Evolutionary conservation across 768 basidiomycete genomes (phyloP), one percentile per base, ranked within the genome.

Genomic region (Hydnomerulius pinastri): DNA sequence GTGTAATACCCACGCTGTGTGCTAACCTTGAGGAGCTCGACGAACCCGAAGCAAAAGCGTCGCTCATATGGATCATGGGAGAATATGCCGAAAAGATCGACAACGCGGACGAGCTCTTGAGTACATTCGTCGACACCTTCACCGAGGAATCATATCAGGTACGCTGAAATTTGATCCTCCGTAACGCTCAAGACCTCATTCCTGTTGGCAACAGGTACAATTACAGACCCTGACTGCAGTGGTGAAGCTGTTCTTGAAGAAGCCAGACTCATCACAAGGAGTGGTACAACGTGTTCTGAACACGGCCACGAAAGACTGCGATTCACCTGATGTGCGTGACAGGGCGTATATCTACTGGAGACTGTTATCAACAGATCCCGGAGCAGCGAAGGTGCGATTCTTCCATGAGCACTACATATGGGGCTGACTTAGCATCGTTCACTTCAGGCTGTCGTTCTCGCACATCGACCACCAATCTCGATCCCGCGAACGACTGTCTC

Each of bases 311-410:
- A 98, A 94, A 64, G 93, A 94, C 58, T 97, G 94, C 59, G 97
- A 99, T 61, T 94, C 89, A 5, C 92, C 97, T 11, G 96, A 98
- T 66, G 92, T 99, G 13, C 81, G 97, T 35, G 97, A 99, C 67
- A 80, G 95, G 42, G 97, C 97, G 1, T 99, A 98, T 64, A 96
- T 98, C 33, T 98, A 98, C 63, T 99, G 97, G 97, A 79, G 97
- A 53, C 64, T 99, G 55, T 69, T 99, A 23, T 96, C 92, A 6
- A 94, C 92, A 48, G 96, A 99, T 68, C 92, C 95, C 1, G 91
- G 83, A 2, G 93, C 96, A 15, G 96, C 97, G 0, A 99, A 98
- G 79, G 94, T 91, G 54, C 1, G 33, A 23, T 8, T 3, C 9
- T 20, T 38, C n/a, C 30, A 10, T 20, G 18, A 36, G n/a, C n/a